Evolutionary conservation across 2,329 filamentous ascomycete genomes (phyloP).

Genomic region (Sporothrix variecibatus): DNA sequence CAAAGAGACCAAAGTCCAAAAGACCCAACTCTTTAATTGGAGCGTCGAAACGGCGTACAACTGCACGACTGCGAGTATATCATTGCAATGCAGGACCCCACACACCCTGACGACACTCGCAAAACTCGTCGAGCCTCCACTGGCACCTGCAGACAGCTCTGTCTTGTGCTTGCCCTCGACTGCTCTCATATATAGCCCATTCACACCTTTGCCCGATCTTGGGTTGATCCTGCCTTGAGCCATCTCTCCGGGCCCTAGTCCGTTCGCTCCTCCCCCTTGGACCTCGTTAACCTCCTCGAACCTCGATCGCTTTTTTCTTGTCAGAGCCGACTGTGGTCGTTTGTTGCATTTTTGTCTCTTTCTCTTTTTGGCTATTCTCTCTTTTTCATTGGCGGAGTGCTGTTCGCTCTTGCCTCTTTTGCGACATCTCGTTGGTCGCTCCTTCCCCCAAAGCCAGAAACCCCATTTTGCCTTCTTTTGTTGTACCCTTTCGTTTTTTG

Average conservation of each 20-base stretch:
- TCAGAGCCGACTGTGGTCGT: background rate
- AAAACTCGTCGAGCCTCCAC: conserved; percentile 13
- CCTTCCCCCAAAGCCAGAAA: background rate
- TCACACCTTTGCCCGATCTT: conserved; percentile 20
- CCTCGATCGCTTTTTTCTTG: conserved; percentile 8
- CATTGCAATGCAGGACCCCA: conserved; percentile 2
- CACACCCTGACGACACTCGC: conserved; percentile 6
- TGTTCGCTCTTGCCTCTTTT: background rate
- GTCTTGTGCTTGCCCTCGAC: background rate
- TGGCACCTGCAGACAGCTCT: background rate
- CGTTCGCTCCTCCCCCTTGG: background rate
- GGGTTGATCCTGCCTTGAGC: background rate
- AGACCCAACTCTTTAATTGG: background rate
- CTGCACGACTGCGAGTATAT: background rate
- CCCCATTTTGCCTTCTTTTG: conserved; percentile 8
- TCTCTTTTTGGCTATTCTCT: background rate
- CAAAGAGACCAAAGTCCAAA: background rate
- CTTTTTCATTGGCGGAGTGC: background rate
- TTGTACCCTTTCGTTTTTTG: background rate
- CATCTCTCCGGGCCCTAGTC: conserved; percentile 8
- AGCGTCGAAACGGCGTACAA: background rate
- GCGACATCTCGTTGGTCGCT: background rate
- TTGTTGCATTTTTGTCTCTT: background rate
- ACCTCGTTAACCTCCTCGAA: background rate
- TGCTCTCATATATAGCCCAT: conserved; percentile 19